Conservation (phyloP, 495 filamentous ascomycete species). For the Penicillium mononematosum region DNA sequence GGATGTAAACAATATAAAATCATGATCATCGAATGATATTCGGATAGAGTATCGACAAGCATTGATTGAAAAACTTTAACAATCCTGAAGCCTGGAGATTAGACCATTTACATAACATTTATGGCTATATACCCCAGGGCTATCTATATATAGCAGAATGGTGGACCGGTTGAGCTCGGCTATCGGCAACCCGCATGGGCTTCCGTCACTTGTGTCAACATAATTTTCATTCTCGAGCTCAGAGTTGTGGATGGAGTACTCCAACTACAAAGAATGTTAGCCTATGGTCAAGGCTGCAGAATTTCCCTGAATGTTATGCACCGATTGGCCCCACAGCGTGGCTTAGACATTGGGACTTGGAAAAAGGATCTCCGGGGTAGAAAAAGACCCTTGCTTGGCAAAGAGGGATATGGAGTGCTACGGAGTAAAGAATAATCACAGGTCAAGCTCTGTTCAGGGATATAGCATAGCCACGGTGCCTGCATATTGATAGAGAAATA, state of each 20-base stretch:
- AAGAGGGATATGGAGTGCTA: neutral
- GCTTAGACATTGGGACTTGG: conserved; percentile 16
- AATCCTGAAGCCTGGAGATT: conserved; percentile 14
- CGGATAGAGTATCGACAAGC: neutral
- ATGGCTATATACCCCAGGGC: neutral
- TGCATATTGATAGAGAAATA: neutral
- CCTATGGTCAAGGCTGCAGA: conserved; percentile 7
- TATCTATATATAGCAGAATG: conserved; percentile 14
- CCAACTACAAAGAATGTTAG: conserved; percentile 4
- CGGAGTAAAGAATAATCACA: neutral
- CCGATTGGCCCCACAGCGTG: conserved; percentile 19
- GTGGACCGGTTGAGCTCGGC: conserved; percentile 5
- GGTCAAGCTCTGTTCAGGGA: neutral
- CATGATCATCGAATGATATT: neutral
- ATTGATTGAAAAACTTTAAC: neutral
- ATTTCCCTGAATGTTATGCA: neutral
- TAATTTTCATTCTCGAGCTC: neutral
- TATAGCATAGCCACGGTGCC: conserved; percentile 1
- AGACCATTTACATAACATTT: neutral
- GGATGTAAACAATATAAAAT: neutral
- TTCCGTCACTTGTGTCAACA: neutral
- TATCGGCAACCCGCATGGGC: neutral
- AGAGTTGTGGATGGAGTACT: neutral
- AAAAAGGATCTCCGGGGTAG: conserved; percentile 7
- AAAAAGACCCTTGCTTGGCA: neutral